A percentile compares a stretch with the other conserved stretches of the same genome.
These are phyloP conservation scores for Chlamydomonas sp. DNA, from an alignment of 139 green algal species.

Conservation along the genomic window DNA sequence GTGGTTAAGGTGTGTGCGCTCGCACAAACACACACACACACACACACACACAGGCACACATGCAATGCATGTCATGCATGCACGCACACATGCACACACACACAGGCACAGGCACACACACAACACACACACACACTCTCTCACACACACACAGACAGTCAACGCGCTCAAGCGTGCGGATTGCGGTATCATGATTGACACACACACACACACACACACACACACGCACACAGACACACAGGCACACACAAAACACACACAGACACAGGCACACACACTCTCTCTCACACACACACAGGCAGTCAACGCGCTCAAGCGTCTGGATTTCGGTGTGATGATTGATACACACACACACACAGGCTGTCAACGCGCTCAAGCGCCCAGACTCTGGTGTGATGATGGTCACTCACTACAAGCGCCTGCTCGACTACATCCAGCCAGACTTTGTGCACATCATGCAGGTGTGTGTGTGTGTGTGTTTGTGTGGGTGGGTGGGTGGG, in stretches of 20 bases:
- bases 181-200: neutral
- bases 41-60: too few relatives aligned
- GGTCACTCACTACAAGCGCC: constrained; percentile 97
- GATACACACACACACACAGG: constrained; percentile 14
- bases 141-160: constrained; percentile 2
- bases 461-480: too few relatives aligned
- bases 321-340: neutral
- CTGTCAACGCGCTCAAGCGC: constrained; percentile 46
- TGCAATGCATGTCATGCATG: too few relatives aligned
- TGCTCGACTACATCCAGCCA: constrained; percentile 68
- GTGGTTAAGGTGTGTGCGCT: constrained; percentile 48
- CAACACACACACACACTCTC: neutral
- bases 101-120: too few relatives aligned
- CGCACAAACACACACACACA: too few relatives aligned
- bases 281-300: constrained; percentile 10
- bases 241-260: too few relatives aligned
- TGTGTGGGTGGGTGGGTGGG: too few relatives aligned
- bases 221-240: too few relatives aligned
- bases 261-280: too few relatives aligned
- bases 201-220: constrained; percentile 8
- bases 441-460: constrained; percentile 72
- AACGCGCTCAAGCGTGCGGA: constrained; percentile 3
- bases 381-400: constrained; percentile 77
- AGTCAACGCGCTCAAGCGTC: constrained; percentile 1
- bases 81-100: too few relatives aligned